Evolutionary conservation across 1,139 yeast species (phyloP), one percentile per base, ranked within the genome.

Genomic region (Kodamaea sp.): DNA sequence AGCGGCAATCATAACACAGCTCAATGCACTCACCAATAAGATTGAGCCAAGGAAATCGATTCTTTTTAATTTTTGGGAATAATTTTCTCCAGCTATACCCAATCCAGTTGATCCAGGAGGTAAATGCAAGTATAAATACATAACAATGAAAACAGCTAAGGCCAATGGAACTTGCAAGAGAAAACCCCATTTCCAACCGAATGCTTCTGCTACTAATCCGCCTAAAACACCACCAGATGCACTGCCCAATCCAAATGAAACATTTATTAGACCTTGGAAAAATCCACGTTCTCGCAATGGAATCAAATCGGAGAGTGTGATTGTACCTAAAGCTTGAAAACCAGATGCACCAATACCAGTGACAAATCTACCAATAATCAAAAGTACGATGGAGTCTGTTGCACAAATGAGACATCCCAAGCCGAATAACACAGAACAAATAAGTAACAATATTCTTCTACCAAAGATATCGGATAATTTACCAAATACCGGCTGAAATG

Each of bases 391-490:
- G 5, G 73, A 63, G 39, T 62, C 58, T 3, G 76, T 66, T 2
- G 60, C 65, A 46, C 74, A 67, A 36, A 71, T 62, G 10, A 55
- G 42, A 45, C 77, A 71, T 0, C 77, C 76, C 7, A 66, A 32
- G 7, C 63, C 62, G 48, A 71, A 71, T 32, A 69, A 52, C 1
- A 49, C 46, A 27, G 66, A 57, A 50, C 76, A 71, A 8, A 60
- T 43, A 11, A 70, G 44, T 20, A 71, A 54, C 20, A 63, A 53
- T 34, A 36, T 49, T 54, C 78, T 84, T 50, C 96, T 73, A 15
- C 96, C 96, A 58, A 83, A 87, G 32, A 88, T 85, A 53, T 88
- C 96, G 4, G 94, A 82, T 27, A 89, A 61, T 54, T 87, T 88
- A 22, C 96, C 96, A 50, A 82, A 87, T 22, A 89, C 62, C 1